Percentiles rank a stretch among this genome's conserved stretches.
Evolutionary conservation across 306 rosid genomes (phyloP).

Genomic region (Dicorynia guianensis): DNA sequence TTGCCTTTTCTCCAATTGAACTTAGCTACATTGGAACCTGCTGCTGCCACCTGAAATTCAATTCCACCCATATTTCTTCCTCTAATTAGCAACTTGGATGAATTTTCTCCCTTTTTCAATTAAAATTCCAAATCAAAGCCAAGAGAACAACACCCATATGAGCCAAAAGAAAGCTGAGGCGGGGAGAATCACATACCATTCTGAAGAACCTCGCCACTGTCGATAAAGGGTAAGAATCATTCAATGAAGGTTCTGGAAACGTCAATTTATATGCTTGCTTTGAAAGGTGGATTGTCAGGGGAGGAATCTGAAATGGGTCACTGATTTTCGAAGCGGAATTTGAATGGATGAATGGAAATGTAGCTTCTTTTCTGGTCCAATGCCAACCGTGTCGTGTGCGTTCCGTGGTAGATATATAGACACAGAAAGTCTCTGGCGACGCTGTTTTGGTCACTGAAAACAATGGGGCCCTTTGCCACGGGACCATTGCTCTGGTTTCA

Average conservation of each 20-base stretch:
- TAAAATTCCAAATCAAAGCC: neutral
- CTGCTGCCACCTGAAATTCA: constrained; percentile 59
- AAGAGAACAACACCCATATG: neutral
- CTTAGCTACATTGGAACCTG: constrained; percentile 49
- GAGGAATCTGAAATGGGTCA: constrained; percentile 27
- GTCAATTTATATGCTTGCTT: neutral
- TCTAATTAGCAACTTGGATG: constrained; percentile 17
- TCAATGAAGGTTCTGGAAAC: constrained; percentile 9
- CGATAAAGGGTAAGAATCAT: neutral
- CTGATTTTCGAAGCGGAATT: neutral
- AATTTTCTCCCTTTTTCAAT: neutral
- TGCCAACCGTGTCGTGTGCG: neutral
- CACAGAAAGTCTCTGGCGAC: too few relatives aligned
- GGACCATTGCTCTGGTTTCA: too few relatives aligned
- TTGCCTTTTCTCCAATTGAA: constrained; percentile 51
- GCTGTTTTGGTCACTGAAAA: too few relatives aligned
- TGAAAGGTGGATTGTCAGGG: too few relatives aligned
- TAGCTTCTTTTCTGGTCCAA: neutral
- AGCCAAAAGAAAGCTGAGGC: neutral
- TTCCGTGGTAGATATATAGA: too few relatives aligned
- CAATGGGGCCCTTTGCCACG: too few relatives aligned
- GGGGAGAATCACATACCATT: constrained; percentile 47
- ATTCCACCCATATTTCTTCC: constrained; percentile 32
- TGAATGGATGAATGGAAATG: constrained; percentile 16
- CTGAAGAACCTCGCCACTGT: constrained; percentile 52